Conservation (phyloP, 176 grass and related monocot genomes). For the Luzula sylvatica region DNA sequence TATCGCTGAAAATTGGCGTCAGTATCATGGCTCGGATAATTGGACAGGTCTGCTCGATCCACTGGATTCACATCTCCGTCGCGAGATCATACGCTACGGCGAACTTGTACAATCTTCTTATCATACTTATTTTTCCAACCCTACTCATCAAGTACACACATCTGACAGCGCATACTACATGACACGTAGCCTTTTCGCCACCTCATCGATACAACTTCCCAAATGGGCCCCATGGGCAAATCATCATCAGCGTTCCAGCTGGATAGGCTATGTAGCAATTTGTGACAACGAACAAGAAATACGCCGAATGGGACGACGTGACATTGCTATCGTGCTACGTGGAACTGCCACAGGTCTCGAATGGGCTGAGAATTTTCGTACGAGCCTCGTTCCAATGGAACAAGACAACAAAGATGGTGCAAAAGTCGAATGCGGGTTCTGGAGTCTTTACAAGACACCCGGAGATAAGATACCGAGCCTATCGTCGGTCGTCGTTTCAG, state of each 20-base stretch:
- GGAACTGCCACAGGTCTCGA: conserved; percentile 64
- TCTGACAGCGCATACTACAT: conserved; percentile 45
- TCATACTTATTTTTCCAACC: conserved; percentile 47
- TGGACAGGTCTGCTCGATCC: conserved; percentile 62
- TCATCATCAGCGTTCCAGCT: conserved; percentile 46
- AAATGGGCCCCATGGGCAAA: conserved; percentile 30
- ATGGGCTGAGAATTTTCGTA: conserved; percentile 76
- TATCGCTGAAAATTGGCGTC: conserved; percentile 41
- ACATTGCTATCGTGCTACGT: conserved; percentile 62
- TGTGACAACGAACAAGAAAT: conserved; percentile 62
- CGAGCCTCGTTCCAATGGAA: conserved; percentile 30
- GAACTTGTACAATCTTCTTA: conserved; percentile 61
- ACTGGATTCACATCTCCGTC: conserved; percentile 52
- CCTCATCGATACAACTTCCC: conserved; percentile 43
- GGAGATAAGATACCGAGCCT: conserved; percentile 44
- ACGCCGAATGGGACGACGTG: conserved; percentile 55
- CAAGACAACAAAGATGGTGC: not conserved
- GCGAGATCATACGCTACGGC: conserved; percentile 61
- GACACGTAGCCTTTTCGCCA: conserved; percentile 55
- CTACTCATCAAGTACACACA: conserved; percentile 26
- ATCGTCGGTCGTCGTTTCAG: conserved; percentile 34
- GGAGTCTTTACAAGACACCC: conserved; percentile 53
- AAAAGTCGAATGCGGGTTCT: conserved; percentile 61
- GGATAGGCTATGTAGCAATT: conserved; percentile 57
- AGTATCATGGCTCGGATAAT: conserved; percentile 39